These are phyloP conservation scores for Silene vulgaris DNA, from an alignment of 179 eudicot genomes.

Conservation along the genomic window DNA sequence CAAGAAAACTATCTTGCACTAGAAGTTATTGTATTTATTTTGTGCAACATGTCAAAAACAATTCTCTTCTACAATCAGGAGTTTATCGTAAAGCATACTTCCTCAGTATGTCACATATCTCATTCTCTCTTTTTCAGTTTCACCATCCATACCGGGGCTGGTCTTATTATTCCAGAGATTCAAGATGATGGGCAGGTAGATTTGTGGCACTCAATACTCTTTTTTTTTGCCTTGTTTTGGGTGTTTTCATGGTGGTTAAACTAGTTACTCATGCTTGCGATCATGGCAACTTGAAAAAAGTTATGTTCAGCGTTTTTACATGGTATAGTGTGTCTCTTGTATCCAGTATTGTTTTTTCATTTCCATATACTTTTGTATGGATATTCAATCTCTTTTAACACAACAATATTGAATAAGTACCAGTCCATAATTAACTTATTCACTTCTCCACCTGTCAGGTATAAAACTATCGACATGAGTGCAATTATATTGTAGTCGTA, in stretches of 20 bases:
- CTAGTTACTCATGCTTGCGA: background rate
- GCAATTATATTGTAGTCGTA: background rate
- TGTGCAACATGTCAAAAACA: background rate
- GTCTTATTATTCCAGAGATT: constrained; percentile 89
- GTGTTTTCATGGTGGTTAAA: constrained; percentile 8
- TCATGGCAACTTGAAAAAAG: background rate
- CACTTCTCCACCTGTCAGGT: background rate
- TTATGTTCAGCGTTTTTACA: background rate
- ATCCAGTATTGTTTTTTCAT: background rate
- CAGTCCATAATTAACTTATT: background rate
- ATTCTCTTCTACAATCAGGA: constrained; percentile 2
- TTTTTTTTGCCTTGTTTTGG: background rate
- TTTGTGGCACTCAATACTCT: background rate
- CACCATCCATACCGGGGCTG: constrained; percentile 96
- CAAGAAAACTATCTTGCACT: background rate
- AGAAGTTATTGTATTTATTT: background rate
- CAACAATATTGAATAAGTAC: background rate
- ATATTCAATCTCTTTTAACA: background rate
- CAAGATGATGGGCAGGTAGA: constrained; percentile 86
- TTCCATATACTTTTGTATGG: background rate
- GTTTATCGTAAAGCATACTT: background rate
- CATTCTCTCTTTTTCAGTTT: constrained; percentile 48
- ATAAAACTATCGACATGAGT: background rate
- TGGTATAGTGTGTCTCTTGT: background rate
- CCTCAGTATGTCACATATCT: constrained; percentile 13